Conservation (phyloP, 139 green algal genomes). For the Chlamydomonas sp. region DNA sequence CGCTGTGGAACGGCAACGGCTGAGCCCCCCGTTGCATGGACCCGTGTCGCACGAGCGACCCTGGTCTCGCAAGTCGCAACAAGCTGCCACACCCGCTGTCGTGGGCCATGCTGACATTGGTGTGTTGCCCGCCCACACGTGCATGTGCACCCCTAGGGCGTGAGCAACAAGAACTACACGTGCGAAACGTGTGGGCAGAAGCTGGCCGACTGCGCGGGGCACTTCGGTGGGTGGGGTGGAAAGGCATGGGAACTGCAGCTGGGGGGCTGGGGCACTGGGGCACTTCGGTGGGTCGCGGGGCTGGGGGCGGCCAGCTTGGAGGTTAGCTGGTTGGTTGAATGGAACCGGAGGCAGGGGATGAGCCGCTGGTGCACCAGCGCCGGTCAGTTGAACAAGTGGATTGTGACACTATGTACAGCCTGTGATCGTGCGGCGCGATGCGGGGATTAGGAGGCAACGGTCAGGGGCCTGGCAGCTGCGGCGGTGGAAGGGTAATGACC, state of each 20-base stretch:
- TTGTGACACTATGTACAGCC: too few species aligned
- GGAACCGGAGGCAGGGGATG: neutral
- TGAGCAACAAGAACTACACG: slow-evolving; percentile 80
- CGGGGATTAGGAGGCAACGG: too few species aligned
- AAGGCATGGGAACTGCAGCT: neutral
- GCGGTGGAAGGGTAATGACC: too few species aligned
- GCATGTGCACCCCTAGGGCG: slow-evolving; percentile 50
- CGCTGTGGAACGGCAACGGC: neutral
- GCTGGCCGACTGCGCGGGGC: slow-evolving; percentile 94
- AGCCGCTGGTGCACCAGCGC: neutral
- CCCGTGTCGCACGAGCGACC: neutral
- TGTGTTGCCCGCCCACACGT: neutral
- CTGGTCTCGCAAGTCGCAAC: too few species aligned
- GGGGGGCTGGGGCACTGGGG: slow-evolving; percentile 86
- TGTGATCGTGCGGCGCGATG: too few species aligned
- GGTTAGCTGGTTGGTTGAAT: neutral
- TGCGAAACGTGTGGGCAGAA: slow-evolving; percentile 94
- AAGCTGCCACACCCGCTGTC: too few species aligned
- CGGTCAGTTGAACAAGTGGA: too few species aligned
- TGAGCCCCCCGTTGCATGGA: neutral
- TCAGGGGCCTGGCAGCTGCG: too few species aligned
- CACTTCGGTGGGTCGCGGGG: slow-evolving; percentile 72
- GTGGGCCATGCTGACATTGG: neutral
- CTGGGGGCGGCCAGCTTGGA: neutral
- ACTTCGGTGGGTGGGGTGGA: slow-evolving; percentile 80